These are phyloP conservation scores for Aspergillus thermomutatus DNA, from an alignment of 2,329 filamentous ascomycete species.

Conservation along the genomic window DNA sequence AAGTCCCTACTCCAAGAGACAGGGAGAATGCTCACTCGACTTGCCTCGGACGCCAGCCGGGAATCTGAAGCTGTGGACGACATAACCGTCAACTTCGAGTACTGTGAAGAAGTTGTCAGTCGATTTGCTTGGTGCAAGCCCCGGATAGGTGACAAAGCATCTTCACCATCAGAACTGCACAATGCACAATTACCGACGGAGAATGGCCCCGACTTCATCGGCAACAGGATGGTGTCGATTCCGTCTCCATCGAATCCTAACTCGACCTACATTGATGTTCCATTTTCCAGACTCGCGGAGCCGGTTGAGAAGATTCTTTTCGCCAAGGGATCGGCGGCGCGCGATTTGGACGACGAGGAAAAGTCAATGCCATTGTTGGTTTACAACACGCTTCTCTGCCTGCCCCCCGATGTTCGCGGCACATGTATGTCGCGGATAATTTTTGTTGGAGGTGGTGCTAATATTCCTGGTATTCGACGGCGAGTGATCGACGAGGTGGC, in stretches of 20 bases:
- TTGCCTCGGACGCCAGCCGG: constrained; percentile 19
- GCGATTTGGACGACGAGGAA: constrained; percentile 81
- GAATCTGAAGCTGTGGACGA: constrained; percentile 33
- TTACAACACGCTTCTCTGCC: constrained; percentile 69
- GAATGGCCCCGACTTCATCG: constrained; percentile 1
- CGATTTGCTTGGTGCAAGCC: constrained; percentile 73
- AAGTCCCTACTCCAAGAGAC: constrained; percentile 68
- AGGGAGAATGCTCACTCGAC: constrained; percentile 43
- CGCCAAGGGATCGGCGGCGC: constrained; percentile 48
- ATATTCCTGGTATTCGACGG: constrained; percentile 73
- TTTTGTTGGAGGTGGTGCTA: constrained; percentile 77
- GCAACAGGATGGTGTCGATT: constrained; percentile 41
- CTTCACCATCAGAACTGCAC: neutral
- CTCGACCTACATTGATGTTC: constrained; percentile 52
- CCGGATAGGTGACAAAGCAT: constrained; percentile 2
- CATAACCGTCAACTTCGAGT: constrained; percentile 63
- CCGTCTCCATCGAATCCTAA: constrained; percentile 43
- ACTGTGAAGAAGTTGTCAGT: constrained; percentile 74
- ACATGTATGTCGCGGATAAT: constrained; percentile 86
- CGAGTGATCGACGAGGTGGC: constrained; percentile 74
- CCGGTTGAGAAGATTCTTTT: constrained; percentile 76
- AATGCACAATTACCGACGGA: constrained; percentile 2
- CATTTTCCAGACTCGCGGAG: constrained; percentile 67
- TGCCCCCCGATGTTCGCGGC: constrained; percentile 78
- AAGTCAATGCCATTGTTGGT: constrained; percentile 72